Conservation (phyloP, 2,329 filamentous ascomycete genomes). For the Fusarium sp. region DNA sequence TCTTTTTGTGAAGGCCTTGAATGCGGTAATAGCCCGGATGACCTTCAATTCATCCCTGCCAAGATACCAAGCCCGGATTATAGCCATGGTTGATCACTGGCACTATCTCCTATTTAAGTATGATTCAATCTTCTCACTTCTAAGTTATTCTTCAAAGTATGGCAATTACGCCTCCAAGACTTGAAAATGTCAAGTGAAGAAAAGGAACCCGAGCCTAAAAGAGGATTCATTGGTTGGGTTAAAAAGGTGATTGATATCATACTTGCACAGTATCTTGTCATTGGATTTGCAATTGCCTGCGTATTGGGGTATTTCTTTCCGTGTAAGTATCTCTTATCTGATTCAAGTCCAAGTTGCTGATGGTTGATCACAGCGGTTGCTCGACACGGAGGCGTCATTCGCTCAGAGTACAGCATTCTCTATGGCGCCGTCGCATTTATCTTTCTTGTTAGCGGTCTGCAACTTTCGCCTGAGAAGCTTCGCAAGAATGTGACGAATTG, state of each 20-base stretch:
- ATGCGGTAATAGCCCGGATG: constrained; percentile 43
- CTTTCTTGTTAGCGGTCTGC: constrained; percentile 78
- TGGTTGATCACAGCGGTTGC: constrained; percentile 57
- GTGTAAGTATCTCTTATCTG: constrained; percentile 49
- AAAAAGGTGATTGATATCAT: constrained; percentile 51
- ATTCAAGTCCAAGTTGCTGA: constrained; percentile 8
- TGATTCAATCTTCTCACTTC: constrained; percentile 11
- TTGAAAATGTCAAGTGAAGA: constrained; percentile 35
- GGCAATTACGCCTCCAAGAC: not conserved
- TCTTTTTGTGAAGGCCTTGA: constrained; percentile 17
- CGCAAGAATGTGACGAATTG: constrained; percentile 72
- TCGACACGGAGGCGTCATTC: constrained; percentile 61
- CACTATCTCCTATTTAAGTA: constrained; percentile 16
- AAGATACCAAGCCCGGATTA: constrained; percentile 24
- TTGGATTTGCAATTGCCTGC: constrained; percentile 68
- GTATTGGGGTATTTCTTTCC: constrained; percentile 60
- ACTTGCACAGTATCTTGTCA: constrained; percentile 72
- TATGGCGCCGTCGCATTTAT: constrained; percentile 77
- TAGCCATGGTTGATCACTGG: not conserved
- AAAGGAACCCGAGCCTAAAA: constrained; percentile 16
- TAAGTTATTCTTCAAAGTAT: constrained; percentile 5
- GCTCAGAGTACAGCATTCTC: constrained; percentile 69
- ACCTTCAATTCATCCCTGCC: constrained; percentile 3
- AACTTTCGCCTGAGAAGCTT: constrained; percentile 72
- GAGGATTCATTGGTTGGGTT: constrained; percentile 17